Conservation (phyloP, 1,139 yeast species). For the Suhomyces yuchorum region DNA sequence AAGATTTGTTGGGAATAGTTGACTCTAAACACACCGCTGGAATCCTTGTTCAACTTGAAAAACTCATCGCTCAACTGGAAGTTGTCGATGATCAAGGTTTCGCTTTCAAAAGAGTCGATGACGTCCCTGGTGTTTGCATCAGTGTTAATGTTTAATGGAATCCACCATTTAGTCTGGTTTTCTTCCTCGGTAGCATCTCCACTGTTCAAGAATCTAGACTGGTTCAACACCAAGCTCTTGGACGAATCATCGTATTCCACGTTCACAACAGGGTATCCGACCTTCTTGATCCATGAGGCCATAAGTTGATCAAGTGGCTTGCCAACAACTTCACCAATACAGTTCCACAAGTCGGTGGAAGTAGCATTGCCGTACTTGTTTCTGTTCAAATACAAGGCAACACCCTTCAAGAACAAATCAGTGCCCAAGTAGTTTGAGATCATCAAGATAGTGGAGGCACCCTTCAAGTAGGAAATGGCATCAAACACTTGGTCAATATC, state of each 20-base stretch:
- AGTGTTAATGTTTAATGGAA: conserved; percentile 54
- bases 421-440: conserved; percentile 68
- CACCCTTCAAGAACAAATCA: conserved; percentile 69
- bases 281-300: conserved; percentile 80
- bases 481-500: conserved; percentile 87
- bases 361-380: conserved; percentile 78
- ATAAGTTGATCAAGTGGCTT: conserved; percentile 71
- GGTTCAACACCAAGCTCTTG: conserved; percentile 52
- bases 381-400: conserved; percentile 64
- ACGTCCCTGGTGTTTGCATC: conserved; percentile 11
- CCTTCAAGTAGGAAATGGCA: conserved; percentile 80
- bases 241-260: conserved; percentile 51
- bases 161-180: conserved; percentile 64
- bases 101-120: conserved; percentile 40
- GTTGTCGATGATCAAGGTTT: conserved; percentile 25
- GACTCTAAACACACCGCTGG: conserved; percentile 68
- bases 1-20: conserved; percentile 57
- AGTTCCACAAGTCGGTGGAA: conserved; percentile 79
- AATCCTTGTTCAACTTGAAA: conserved; percentile 63
- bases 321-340: conserved; percentile 72
- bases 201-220: conserved; percentile 74
- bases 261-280: conserved; percentile 80
- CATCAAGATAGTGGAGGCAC: conserved; percentile 77
- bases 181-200: conserved; percentile 73
- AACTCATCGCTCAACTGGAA: conserved; percentile 31